phyloP scores from a whole-genome alignment of 352 stramenopile species.

The Thraustochytrium sp. region DNA sequence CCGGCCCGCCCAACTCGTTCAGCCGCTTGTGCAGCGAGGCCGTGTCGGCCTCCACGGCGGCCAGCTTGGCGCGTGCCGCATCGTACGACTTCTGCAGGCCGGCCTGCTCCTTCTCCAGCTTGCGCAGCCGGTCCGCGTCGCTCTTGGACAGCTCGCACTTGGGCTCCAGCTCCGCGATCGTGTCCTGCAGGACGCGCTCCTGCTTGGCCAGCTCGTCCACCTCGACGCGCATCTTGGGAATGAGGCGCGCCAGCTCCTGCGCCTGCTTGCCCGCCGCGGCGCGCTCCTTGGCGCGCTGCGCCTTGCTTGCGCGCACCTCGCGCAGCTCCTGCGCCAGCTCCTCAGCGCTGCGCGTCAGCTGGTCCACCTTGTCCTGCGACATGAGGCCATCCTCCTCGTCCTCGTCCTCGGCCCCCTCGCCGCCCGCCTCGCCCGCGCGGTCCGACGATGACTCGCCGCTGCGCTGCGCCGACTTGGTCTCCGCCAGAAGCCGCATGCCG shows the following conservation, averaged over 20 bases:
- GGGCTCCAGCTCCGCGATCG: conserved; percentile 57
- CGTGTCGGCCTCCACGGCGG: conserved; percentile 31
- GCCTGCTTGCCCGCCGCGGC: conserved; percentile 55
- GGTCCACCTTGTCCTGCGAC: conserved; percentile 62
- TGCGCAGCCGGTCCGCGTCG: conserved; percentile 58
- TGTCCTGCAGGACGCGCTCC: conserved; percentile 56
- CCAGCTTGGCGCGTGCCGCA: conserved; percentile 55
- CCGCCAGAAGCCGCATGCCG: not conserved
- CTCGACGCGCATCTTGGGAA: conserved; percentile 71
- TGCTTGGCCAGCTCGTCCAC: conserved; percentile 64
- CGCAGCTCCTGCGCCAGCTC: conserved; percentile 58
- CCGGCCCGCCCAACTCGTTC: conserved; percentile 57
- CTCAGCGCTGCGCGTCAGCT: conserved; percentile 60
- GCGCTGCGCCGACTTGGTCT: not conserved
- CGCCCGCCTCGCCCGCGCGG: not conserved
- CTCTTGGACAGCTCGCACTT: conserved; percentile 33
- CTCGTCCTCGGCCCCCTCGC: not conserved
- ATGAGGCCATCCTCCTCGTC: conserved; percentile 35
- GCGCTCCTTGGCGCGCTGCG: conserved; percentile 46
- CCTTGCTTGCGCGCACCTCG: conserved; percentile 53
- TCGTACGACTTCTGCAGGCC: conserved; percentile 89
- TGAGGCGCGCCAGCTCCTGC: conserved; percentile 62
- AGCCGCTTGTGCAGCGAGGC: conserved; percentile 46
- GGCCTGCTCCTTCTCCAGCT: conserved; percentile 52
- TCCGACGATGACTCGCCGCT: not conserved